phyloP scores from a whole-genome alignment of 2,329 filamentous ascomycete genomes.

The Colletotrichum costaricense region DNA sequence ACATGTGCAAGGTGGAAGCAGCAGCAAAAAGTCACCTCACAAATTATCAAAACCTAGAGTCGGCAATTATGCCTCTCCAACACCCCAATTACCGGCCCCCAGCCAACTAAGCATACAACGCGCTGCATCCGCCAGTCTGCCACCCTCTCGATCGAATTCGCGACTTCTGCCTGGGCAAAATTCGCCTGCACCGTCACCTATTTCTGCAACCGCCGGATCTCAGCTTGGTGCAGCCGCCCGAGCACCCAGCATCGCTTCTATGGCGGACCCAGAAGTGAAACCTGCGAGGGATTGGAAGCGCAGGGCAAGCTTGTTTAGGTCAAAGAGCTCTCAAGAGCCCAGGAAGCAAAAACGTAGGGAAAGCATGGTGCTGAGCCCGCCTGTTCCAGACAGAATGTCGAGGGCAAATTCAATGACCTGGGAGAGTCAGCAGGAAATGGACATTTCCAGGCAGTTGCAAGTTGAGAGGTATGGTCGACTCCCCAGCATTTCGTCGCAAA shows the following conservation, averaged over 20 bases:
- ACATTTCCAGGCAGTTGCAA: conserved; percentile 36
- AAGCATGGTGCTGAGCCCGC: conserved; percentile 10
- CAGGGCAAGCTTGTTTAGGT: conserved; percentile 35
- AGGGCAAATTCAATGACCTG: conserved; percentile 37
- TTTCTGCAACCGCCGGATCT: conserved; percentile 8
- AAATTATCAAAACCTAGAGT: conserved; percentile 64
- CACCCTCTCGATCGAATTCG: conserved; percentile 32
- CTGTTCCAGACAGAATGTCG: conserved; percentile 30
- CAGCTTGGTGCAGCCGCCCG: background rate
- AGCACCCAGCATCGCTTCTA: background rate
- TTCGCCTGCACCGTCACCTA: conserved; percentile 20
- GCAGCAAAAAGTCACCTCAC: conserved; percentile 50
- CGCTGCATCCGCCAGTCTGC: conserved; percentile 43
- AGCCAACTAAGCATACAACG: conserved; percentile 52
- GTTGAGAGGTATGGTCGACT: conserved; percentile 30
- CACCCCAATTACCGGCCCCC: conserved; percentile 42
- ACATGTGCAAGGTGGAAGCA: conserved; percentile 37
- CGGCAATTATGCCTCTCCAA: conserved; percentile 48
- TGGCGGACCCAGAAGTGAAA: conserved; percentile 11
- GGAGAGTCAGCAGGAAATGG: conserved; percentile 34
- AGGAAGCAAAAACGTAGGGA: conserved; percentile 19
- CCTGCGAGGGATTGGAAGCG: conserved; percentile 33
- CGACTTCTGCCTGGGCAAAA: background rate
- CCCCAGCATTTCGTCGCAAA: background rate
- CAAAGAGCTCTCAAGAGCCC: conserved; percentile 35